These are phyloP conservation scores for Xylariaceae sp. DNA, from an alignment of 2,329 filamentous ascomycete genomes.

Conservation along the genomic window DNA sequence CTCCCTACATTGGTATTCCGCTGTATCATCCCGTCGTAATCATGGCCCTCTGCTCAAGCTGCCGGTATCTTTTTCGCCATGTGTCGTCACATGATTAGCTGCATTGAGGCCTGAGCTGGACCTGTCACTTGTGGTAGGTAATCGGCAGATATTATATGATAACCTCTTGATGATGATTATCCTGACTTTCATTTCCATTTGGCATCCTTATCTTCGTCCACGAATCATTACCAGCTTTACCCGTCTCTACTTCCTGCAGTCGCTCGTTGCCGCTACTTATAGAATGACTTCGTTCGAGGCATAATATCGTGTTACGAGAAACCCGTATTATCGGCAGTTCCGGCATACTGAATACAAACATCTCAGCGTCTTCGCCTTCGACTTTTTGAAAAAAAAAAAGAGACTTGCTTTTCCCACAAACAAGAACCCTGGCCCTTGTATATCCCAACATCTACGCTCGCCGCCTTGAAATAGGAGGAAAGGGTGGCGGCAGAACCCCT, in stretches of 20 bases:
- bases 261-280: constrained; percentile 11
- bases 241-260: constrained; percentile 2
- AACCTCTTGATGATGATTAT: not conserved
- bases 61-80: not conserved
- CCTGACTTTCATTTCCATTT: constrained; percentile 4
- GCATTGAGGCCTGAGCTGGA: not conserved
- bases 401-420: constrained; percentile 7
- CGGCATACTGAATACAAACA: constrained; percentile 16
- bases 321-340: constrained; percentile 9
- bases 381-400: not conserved
- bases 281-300: constrained; percentile 10
- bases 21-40: not conserved
- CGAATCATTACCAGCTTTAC: constrained; percentile 7
- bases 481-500: constrained; percentile 15
- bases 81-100: not conserved
- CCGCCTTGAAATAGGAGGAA: constrained; percentile 10
- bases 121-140: constrained; percentile 1
- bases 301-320: constrained; percentile 15
- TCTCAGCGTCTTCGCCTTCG: constrained; percentile 13
- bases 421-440: constrained; percentile 12
- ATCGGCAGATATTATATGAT: not conserved
- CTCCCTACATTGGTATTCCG: not conserved
- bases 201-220: constrained; percentile 7
- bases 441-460: constrained; percentile 14
- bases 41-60: not conserved